phyloP scores from a whole-genome alignment of 352 stramenopile genomes.

The Phytophthora podocarpi region DNA sequence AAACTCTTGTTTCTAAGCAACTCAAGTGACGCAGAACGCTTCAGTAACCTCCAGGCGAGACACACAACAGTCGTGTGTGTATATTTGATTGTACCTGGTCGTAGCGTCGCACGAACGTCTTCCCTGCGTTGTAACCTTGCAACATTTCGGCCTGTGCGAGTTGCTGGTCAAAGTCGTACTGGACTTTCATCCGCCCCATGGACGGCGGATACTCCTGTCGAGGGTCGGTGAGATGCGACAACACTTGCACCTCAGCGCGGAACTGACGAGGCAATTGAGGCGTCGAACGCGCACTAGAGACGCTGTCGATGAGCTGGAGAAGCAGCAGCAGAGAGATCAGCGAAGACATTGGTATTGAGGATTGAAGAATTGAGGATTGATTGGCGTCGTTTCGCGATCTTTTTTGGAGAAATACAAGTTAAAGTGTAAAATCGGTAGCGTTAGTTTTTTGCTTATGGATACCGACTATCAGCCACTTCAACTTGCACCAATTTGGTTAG shows the following conservation, averaged over 20 bases:
- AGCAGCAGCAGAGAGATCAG: constrained; percentile 10
- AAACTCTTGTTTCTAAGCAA: constrained; percentile 63
- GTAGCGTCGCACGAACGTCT: constrained; percentile 74
- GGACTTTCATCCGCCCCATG: constrained; percentile 53
- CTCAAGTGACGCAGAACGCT: neutral
- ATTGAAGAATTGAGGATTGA: too few relatives aligned
- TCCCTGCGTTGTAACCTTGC: constrained; percentile 67
- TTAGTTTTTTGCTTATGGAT: neutral
- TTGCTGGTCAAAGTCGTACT: constrained; percentile 70
- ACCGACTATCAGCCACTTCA: constrained; percentile 20
- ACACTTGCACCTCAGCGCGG: constrained; percentile 52
- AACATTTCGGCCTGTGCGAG: constrained; percentile 65
- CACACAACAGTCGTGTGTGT: neutral
- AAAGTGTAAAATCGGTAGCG: constrained; percentile 10
- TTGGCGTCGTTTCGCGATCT: constrained; percentile 30
- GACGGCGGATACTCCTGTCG: constrained; percentile 62
- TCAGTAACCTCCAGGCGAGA: neutral
- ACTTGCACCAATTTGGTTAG: too few relatives aligned
- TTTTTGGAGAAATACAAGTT: constrained; percentile 18
- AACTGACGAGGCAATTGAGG: constrained; percentile 62
- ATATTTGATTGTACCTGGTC: constrained; percentile 34
- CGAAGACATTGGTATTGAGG: neutral
- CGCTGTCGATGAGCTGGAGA: neutral
- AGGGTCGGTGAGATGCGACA: constrained; percentile 71
- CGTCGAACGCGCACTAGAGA: constrained; percentile 8